phyloP scores from a whole-genome alignment of 2,329 filamentous ascomycete species.

The Ophiostoma sp. region DNA sequence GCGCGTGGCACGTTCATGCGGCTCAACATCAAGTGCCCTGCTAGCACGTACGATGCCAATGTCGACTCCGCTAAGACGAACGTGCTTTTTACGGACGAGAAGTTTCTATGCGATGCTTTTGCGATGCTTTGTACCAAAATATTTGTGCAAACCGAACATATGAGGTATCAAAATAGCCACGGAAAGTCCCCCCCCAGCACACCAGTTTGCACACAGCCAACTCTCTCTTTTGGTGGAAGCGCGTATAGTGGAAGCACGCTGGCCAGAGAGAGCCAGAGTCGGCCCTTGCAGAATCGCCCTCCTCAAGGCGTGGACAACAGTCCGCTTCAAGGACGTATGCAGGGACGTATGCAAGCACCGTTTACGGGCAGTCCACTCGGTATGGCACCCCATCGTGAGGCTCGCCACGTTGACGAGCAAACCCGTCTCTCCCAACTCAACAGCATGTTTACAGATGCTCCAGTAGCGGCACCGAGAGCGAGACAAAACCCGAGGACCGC shows the following conservation, averaged over 20 bases:
- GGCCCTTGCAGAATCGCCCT: background rate
- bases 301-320: background rate
- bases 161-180: background rate
- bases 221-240: background rate
- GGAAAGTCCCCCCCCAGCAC: background rate
- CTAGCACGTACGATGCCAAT: conserved; percentile 68
- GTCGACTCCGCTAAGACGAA: conserved; percentile 72
- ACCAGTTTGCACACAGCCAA: background rate
- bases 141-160: background rate
- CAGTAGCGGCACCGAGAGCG: background rate
- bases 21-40: conserved; percentile 62
- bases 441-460: background rate
- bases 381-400: background rate
- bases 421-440: background rate
- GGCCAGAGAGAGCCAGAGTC: background rate
- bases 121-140: conserved; percentile 42
- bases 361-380: background rate
- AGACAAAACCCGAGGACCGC: background rate
- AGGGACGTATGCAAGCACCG: background rate
- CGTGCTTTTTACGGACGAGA: conserved; percentile 64
- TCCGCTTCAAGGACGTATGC: background rate
- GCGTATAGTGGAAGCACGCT: background rate
- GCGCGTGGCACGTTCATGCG: conserved; percentile 59
- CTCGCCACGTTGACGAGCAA: background rate
- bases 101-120: conserved; percentile 47